Conservation (phyloP, 2,329 filamentous ascomycete genomes). For the Neocatenulostroma microsporum region DNA sequence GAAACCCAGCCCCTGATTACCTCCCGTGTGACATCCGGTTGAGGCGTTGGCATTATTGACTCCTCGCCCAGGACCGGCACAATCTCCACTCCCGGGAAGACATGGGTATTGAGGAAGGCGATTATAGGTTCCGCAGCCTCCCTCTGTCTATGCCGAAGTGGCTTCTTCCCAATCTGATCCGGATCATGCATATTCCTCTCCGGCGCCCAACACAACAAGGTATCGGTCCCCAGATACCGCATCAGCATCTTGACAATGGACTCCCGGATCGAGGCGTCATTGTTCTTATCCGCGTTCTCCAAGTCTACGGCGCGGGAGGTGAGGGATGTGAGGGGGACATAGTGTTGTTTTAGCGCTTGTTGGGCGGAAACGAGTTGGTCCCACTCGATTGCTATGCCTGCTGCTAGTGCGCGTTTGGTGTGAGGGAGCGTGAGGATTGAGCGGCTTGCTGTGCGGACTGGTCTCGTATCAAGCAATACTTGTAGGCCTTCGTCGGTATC, state of each 20-base stretch:
- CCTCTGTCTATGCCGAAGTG: slow-evolving; percentile 64
- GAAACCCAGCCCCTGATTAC: slow-evolving; percentile 71
- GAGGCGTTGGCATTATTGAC: slow-evolving; percentile 66
- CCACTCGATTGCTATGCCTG: slow-evolving; percentile 88
- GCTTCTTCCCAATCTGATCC: slow-evolving; percentile 38
- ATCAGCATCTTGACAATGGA: slow-evolving; percentile 62
- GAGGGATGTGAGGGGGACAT: slow-evolving; percentile 84
- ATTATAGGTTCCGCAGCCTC: slow-evolving; percentile 63
- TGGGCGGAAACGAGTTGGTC: slow-evolving; percentile 72
- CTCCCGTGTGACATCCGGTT: slow-evolving; percentile 66
- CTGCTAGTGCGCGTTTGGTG: slow-evolving; percentile 72
- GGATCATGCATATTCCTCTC: slow-evolving; percentile 44
- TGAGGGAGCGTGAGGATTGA: slow-evolving; percentile 62
- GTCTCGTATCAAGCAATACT: slow-evolving; percentile 68
- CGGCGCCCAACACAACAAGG: slow-evolving; percentile 81
- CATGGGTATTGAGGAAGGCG: slow-evolving; percentile 57
- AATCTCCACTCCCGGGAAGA: slow-evolving; percentile 81
- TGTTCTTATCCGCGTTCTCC: slow-evolving; percentile 53
- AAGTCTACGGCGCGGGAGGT: slow-evolving; percentile 79
- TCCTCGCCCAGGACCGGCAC: slow-evolving; percentile 70
- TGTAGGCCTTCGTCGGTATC: slow-evolving; percentile 54
- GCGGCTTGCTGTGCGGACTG: slow-evolving; percentile 71
- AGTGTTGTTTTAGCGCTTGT: slow-evolving; percentile 76
- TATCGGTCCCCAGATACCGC: slow-evolving; percentile 86
- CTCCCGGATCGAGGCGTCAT: slow-evolving; percentile 45